phyloP scores from a whole-genome alignment of 768 basidiomycete genomes.

The Dictyophora rubrovolvata region DNA sequence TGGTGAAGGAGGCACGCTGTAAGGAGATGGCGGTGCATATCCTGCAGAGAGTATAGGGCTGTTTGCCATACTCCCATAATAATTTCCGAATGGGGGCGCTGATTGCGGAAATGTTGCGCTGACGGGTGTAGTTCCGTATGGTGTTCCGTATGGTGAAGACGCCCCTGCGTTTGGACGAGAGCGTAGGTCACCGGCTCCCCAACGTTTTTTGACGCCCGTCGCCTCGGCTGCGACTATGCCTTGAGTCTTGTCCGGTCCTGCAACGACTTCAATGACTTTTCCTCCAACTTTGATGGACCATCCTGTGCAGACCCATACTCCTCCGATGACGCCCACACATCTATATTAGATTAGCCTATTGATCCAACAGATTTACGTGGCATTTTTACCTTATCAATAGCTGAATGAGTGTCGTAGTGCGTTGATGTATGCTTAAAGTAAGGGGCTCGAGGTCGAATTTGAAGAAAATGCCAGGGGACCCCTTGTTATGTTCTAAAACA shows the following conservation, averaged over 20 bases:
- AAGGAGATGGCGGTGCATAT: background rate
- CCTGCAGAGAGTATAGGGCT: background rate
- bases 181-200: conserved; percentile 57
- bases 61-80: background rate
- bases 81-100: background rate
- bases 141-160: conserved; percentile 27
- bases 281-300: conserved; percentile 55
- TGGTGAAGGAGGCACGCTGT: background rate
- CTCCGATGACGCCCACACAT: conserved; percentile 87
- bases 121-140: conserved; percentile 24
- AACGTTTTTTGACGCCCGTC: conserved; percentile 53
- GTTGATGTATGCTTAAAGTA: conserved; percentile 74
- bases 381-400: conserved; percentile 58
- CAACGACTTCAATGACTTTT: conserved; percentile 58
- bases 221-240: conserved; percentile 58
- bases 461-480: conserved; percentile 94
- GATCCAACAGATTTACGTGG: background rate
- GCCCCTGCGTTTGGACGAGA: conserved; percentile 35
- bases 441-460: conserved; percentile 95
- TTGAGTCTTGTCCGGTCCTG: conserved; percentile 37
- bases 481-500: conserved; percentile 58
- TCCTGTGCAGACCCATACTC: conserved; percentile 77
- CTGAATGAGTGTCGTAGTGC: conserved; percentile 73
- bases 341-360: conserved; percentile 20
- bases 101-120: conserved; percentile 12